These are phyloP conservation scores for Arachnopeziza araneosa DNA, from an alignment of 2,329 filamentous ascomycete genomes.

Conservation along the genomic window DNA sequence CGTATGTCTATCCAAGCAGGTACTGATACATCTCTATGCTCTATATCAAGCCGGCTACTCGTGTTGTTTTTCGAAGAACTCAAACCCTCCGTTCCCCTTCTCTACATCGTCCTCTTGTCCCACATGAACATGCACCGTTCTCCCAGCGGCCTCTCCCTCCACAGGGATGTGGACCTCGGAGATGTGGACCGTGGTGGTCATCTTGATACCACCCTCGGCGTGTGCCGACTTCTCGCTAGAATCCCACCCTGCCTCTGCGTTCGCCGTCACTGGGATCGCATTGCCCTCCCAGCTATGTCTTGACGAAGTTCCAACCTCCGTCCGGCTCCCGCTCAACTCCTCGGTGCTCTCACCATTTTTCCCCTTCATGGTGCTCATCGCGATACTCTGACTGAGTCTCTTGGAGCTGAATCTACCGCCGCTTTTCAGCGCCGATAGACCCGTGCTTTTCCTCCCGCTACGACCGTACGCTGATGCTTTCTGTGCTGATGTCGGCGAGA, in stretches of 20 bases:
- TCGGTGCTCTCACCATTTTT: constrained; percentile 8
- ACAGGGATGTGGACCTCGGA: constrained; percentile 6
- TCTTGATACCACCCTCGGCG: constrained; percentile 2
- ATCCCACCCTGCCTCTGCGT: constrained; percentile 2
- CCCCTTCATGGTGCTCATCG: constrained; percentile 7
- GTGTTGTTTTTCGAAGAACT: background rate
- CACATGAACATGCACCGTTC: background rate
- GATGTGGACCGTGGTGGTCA: constrained; percentile 13
- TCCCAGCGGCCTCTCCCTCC: background rate
- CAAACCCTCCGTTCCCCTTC: background rate
- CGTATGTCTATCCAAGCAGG: background rate
- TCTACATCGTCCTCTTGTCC: background rate
- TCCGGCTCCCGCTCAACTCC: constrained; percentile 4
- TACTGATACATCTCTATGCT: background rate
- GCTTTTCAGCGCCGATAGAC: background rate
- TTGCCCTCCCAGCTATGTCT: background rate
- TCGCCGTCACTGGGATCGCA: background rate
- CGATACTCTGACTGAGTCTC: constrained; percentile 7
- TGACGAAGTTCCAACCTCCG: constrained; percentile 5
- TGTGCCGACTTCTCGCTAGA: background rate
- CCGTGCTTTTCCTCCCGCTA: background rate
- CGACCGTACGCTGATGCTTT: background rate
- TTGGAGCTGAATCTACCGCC: background rate
- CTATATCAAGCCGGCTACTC: background rate
- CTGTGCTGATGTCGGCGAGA: background rate